phyloP scores from a whole-genome alignment of 805 yeast genomes.

The Candida sithepensis region DNA sequence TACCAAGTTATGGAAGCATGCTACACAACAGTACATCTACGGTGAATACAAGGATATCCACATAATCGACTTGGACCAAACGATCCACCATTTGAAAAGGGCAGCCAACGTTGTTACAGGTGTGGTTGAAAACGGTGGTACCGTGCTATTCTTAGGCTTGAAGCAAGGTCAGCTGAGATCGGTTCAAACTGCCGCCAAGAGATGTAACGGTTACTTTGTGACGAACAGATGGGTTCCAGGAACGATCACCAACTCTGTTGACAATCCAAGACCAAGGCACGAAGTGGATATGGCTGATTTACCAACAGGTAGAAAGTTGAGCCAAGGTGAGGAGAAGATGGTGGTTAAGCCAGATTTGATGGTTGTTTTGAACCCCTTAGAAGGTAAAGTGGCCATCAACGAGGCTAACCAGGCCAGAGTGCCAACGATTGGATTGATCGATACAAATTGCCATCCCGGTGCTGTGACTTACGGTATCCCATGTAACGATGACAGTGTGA shows the following conservation, averaged over 20 bases:
- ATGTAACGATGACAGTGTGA: conserved; percentile 86
- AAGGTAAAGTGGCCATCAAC: conserved; percentile 70
- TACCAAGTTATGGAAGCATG: conserved; percentile 70
- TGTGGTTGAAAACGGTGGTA: conserved; percentile 79
- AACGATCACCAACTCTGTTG: conserved; percentile 79
- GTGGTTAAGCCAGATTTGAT: conserved; percentile 86
- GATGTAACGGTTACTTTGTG: conserved; percentile 78
- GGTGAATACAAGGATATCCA: conserved; percentile 91
- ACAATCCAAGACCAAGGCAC: conserved; percentile 52
- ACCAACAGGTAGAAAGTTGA: conserved; percentile 58
- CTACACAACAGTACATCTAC: conserved; percentile 80
- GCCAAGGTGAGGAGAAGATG: conserved; percentile 43
- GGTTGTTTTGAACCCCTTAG: conserved; percentile 82
- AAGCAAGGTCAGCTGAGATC: conserved; percentile 71
- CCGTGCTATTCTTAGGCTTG: conserved; percentile 78
- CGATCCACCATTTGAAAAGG: conserved; percentile 67
- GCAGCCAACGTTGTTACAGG: conserved; percentile 86
- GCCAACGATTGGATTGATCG: conserved; percentile 92
- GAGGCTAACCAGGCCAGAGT: conserved; percentile 82
- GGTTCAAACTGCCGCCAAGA: conserved; percentile 73
- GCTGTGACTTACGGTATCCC: conserved; percentile 93
- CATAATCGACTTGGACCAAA: conserved; percentile 84
- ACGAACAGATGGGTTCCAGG: conserved; percentile 92
- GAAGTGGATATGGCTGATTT: conserved; percentile 75
- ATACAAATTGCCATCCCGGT: conserved; percentile 89